Conservation (phyloP, 2,329 filamentous ascomycete species). For the Fusarium palustre region DNA sequence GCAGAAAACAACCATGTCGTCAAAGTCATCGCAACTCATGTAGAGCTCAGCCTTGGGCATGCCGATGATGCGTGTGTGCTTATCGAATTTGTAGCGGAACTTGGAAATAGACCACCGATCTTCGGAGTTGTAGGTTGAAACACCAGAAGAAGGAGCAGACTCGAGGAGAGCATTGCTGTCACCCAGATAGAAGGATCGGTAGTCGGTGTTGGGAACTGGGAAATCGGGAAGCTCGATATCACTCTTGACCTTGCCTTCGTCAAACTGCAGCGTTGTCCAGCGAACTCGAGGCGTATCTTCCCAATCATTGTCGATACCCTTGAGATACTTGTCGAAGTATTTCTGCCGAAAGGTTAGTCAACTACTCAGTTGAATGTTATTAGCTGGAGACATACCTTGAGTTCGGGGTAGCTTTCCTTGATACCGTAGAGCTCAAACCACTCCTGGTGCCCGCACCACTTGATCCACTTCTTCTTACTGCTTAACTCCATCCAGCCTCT, state of each 20-base stretch:
- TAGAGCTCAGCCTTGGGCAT: conserved; percentile 33
- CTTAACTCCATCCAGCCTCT: conserved; percentile 38
- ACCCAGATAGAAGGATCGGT: conserved; percentile 17
- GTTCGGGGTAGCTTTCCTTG: conserved; percentile 21
- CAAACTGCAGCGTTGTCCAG: conserved; percentile 40
- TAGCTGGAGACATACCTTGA: neutral
- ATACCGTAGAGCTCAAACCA: conserved; percentile 33
- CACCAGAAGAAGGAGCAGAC: neutral
- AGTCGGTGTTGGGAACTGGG: conserved; percentile 20
- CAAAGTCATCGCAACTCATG: conserved; percentile 34
- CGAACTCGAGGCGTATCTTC: conserved; percentile 39
- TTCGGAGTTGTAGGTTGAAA: conserved; percentile 20
- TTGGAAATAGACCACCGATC: conserved; percentile 35
- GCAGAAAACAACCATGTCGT: conserved; percentile 19
- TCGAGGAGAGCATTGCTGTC: neutral
- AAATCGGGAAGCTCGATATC: conserved; percentile 32
- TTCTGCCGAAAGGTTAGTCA: neutral
- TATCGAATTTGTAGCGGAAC: conserved; percentile 27
- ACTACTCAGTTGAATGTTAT: fast-evolving
- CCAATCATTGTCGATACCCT: conserved; percentile 37
- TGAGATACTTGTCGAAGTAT: conserved; percentile 42
- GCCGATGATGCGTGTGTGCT: conserved; percentile 22
- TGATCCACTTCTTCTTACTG: conserved; percentile 40
- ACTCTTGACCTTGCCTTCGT: conserved; percentile 33
- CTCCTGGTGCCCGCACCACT: conserved; percentile 38